phyloP scores from a whole-genome alignment of 83 land plant genomes.

The Isoetes engelmannii region DNA sequence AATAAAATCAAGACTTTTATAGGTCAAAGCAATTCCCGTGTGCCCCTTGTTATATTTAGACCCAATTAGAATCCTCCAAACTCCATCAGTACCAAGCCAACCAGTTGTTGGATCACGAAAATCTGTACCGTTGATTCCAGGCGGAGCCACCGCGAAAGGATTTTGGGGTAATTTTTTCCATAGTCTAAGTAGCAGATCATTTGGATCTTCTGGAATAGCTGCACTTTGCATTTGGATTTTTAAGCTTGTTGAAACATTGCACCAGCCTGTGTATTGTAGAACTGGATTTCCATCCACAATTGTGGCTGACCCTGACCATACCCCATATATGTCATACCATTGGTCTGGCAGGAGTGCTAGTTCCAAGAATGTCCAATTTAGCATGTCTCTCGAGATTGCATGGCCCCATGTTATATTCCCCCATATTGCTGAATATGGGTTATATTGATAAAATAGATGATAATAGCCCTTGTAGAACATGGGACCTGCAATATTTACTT shows the following conservation, averaged over 20 bases:
- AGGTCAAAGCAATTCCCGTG: slow-evolving; percentile 22
- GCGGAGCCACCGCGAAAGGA: slow-evolving; percentile 9
- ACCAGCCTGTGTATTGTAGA: slow-evolving; percentile 36
- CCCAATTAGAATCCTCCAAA: slow-evolving; percentile 29
- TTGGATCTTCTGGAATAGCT: slow-evolving; percentile 21
- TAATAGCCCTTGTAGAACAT: slow-evolving; percentile 29
- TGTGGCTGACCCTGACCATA: slow-evolving; percentile 23
- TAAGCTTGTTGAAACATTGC: slow-evolving; percentile 18
- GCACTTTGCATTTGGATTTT: slow-evolving; percentile 20
- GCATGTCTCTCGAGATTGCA: slow-evolving; percentile 19
- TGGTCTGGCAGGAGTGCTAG: slow-evolving; percentile 13
- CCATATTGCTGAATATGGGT: slow-evolving; percentile 25
- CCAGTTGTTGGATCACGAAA: slow-evolving; percentile 33
- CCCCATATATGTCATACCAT: slow-evolving; percentile 26
- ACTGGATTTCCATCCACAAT: slow-evolving; percentile 25
- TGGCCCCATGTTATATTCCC: slow-evolving; percentile 34
- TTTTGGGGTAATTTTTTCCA: slow-evolving; percentile 13
- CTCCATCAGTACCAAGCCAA: slow-evolving; percentile 26
- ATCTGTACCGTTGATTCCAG: slow-evolving; percentile 14
- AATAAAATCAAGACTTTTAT: slow-evolving; percentile 27
- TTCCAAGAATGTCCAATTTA: slow-evolving; percentile 19
- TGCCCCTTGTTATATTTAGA: slow-evolving; percentile 6
- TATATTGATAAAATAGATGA: slow-evolving; percentile 30
- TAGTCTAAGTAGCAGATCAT: slow-evolving; percentile 24
- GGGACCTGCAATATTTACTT: slow-evolving; percentile 9